Base-by-base conservation (phyloP, 2,329 filamentous ascomycete genomes). In the Tolypocladium nubicola region DNA sequence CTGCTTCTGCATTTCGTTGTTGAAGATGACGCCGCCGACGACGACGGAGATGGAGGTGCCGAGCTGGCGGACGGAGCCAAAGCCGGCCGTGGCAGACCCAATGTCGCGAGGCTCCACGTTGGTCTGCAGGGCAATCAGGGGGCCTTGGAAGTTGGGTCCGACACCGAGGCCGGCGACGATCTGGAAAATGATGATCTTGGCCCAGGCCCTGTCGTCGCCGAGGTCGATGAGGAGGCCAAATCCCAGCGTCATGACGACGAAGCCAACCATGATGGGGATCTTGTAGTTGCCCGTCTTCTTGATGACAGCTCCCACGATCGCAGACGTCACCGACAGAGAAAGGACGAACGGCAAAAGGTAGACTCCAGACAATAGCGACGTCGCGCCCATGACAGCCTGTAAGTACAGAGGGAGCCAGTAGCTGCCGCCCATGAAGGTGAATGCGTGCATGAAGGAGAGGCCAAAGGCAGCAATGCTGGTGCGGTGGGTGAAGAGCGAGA, bases 401-500 rank as follows among this genome's bases (percentile, higher is more conserved):
- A 91, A 93, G 75, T 95, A 96, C 2, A 96, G 79, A 0, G 90
- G 90, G 5, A 95, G 77, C 73, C 88, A 95, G 76, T 93, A 95
- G 60, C 82, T 84, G 37, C 82, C 84, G 0, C 86, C 82, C 66
- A 93, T 90, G 75, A 93, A 93, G 61, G 88, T 84, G 63, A 86
- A 81, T 50, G 86, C 86, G 69, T 96, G 89, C 60, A 82, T 79
- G 72, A 90, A 90, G 63, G 84, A 86, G 49, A 88, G 76, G 3
- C 74, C 71, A 16, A 91, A 82, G 3, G 83, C 77, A 10, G 87
- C 84, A 37, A 87, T 66, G 68, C 89, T 91, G 37, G 83, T 86
- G 40, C 76, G 72, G 50, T 81, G 78, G 39, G 75, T 76, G 74
- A 96, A 94, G 16, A 96, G 75, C 0, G 80, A 77, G 13, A 88